Evolutionary conservation across 116 monocot species (phyloP), one percentile per base, ranked within the genome.

Genomic region (Phalaenopsis hybrid): DNA sequence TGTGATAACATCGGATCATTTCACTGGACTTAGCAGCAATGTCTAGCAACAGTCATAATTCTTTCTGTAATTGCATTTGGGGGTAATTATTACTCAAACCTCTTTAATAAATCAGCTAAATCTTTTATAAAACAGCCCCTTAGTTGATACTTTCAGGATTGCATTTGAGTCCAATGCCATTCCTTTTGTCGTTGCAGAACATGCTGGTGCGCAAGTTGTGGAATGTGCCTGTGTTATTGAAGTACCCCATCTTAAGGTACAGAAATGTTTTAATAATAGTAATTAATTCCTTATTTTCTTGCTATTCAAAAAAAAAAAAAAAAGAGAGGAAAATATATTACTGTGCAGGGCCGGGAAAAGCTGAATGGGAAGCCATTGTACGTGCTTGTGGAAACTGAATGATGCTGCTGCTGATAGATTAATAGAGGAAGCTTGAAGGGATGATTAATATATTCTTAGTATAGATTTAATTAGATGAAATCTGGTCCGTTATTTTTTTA

Each of bases 191-290:
- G 72, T 85, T 72, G 37, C 86, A 93, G 93, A 93, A 80, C 93
- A 91, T 77, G 93, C 88, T 63, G 91, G 88, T 31, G 93, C 87
- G 20, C 86, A 93, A 49, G 89, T 93, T 17, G 88, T 93, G 6
- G 93, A 93, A 83, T 89, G 91, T 78, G 91, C 91, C 21, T 93
- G 91, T 91, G 83, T 89, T 18, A 91, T 93, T 82, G 93, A 93
- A 84, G 78, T 93, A 78, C 86, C 93, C 13, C 91, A 93, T 76
- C 74, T 93, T 63, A 89, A 93, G 91, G 93, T 91, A 45, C 75
- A 46, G 46, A 7, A 45, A 34, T 72, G 63, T 21, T 5, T 55
- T 55, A 4, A 55, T 55, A 16, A 55, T 55, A 16, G 15, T 55
- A 55, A 12, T 55, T 3, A 55, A 55, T 3, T 55, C 55, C 10